These are phyloP conservation scores for Stephania yunnanensis DNA, from an alignment of 164 flowering plant genomes.

Conservation along the genomic window DNA sequence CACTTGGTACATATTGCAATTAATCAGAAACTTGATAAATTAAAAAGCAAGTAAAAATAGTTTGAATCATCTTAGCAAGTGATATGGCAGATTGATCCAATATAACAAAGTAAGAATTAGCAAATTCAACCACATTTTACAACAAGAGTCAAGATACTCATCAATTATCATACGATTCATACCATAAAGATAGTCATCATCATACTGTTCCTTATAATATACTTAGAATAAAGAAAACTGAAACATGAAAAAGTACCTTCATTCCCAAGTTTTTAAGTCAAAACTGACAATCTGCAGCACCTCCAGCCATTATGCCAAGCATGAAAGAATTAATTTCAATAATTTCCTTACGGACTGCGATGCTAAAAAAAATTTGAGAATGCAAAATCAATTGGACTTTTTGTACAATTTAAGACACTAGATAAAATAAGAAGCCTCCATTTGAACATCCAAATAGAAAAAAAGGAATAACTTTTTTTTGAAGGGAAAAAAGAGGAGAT, in stretches of 20 bases:
- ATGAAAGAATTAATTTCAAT: constrained; percentile 97
- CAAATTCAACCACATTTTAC: too few species aligned
- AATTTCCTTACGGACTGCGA: constrained; percentile 96
- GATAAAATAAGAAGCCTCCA: background rate
- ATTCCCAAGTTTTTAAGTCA: constrained; percentile 97
- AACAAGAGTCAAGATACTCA: background rate
- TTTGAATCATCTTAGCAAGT: too few species aligned
- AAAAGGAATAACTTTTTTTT: too few species aligned
- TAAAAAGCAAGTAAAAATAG: too few species aligned
- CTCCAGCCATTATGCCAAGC: constrained; percentile 99
- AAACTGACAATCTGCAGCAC: constrained; percentile 98
- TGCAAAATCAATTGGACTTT: background rate
- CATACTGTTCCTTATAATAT: background rate
- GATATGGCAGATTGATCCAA: too few species aligned
- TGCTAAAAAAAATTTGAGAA: constrained; percentile 40
- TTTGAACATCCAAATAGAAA: background rate
- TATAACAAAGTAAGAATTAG: background rate
- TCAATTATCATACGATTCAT: background rate
- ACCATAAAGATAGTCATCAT: background rate
- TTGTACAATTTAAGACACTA: background rate
- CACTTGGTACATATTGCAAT: too few species aligned
- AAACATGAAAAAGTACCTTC: constrained; percentile 47
- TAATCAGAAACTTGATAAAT: too few species aligned
- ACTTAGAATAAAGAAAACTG: background rate
- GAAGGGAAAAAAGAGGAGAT: too few species aligned